Percentiles rank a stretch among this genome's conserved stretches.
phyloP scores from a whole-genome alignment of 2,329 filamentous ascomycete species.

The Elsinoe necatrix region DNA sequence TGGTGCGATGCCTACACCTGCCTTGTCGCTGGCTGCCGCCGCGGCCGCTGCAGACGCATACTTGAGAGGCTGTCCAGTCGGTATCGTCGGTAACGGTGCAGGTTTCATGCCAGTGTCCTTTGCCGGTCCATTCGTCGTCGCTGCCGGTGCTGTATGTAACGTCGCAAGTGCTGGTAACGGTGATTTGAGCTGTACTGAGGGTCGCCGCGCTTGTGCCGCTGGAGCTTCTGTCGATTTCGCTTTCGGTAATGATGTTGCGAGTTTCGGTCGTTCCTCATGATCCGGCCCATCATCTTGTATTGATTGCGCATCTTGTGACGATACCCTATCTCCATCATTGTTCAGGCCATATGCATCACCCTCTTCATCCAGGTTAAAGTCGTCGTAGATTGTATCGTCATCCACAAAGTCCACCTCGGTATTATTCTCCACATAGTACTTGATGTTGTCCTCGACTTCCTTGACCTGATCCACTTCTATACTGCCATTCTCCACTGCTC shows the following conservation, averaged over 20 bases:
- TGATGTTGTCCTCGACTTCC: constrained; percentile 83
- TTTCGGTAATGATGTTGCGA: constrained; percentile 42
- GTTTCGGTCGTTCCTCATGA: constrained; percentile 29
- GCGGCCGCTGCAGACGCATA: constrained; percentile 95
- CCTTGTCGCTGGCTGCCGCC: constrained; percentile 83
- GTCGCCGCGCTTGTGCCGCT: constrained; percentile 52
- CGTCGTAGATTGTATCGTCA: constrained; percentile 92
- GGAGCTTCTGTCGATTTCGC: constrained; percentile 51
- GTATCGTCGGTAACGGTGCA: constrained; percentile 72
- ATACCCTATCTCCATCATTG: constrained; percentile 73
- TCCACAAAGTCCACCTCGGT: constrained; percentile 85
- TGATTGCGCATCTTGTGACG: constrained; percentile 92
- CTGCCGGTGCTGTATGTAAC: constrained; percentile 64
- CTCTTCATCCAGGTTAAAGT: constrained; percentile 84
- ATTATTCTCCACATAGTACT: constrained; percentile 89
- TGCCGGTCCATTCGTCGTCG: constrained; percentile 51
- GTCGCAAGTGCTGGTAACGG: constrained; percentile 88
- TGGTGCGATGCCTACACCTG: constrained; percentile 80
- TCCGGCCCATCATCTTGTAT: constrained; percentile 75
- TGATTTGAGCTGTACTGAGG: constrained; percentile 88
- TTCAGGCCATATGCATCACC: constrained; percentile 78
- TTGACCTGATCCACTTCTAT: constrained; percentile 81
- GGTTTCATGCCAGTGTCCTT: constrained; percentile 72
- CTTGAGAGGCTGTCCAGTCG: constrained; percentile 83
- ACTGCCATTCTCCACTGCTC: constrained; percentile 85